These are phyloP conservation scores for Kluyveromyces starmeri DNA, from an alignment of 805 yeast species.

Conservation along the genomic window DNA sequence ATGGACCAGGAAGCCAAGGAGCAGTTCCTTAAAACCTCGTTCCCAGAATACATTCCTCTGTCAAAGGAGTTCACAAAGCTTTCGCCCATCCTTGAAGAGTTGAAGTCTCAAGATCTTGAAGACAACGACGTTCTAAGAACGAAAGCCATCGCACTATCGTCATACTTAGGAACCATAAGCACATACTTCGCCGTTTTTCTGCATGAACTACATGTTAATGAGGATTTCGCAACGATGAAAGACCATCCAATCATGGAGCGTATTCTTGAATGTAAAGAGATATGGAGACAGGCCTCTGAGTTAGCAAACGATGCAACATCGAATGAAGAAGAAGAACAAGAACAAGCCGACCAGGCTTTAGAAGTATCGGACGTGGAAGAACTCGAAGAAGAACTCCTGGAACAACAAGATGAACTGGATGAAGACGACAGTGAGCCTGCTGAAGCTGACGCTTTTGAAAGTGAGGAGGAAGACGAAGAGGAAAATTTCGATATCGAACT, in stretches of 20 bases:
- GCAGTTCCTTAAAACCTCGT: slow-evolving; percentile 47
- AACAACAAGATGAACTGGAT: slow-evolving; percentile 8
- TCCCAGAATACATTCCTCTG: slow-evolving; percentile 81
- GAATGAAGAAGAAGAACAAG: slow-evolving; percentile 14
- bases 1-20: slow-evolving; percentile 47
- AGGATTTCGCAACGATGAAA: slow-evolving; percentile 55
- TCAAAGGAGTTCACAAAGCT: slow-evolving; percentile 47
- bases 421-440: slow-evolving; percentile 13
- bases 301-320: slow-evolving; percentile 31
- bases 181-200: slow-evolving; percentile 71
- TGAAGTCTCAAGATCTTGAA: slow-evolving; percentile 21
- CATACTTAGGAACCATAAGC: slow-evolving; percentile 70
- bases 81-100: slow-evolving; percentile 34
- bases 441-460: slow-evolving; percentile 18
- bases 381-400: slow-evolving; percentile 16
- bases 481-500: slow-evolving; percentile 44
- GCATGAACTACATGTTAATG: slow-evolving; percentile 45
- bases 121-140: slow-evolving; percentile 35
- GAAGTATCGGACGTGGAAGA: slow-evolving; percentile 11
- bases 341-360: slow-evolving; percentile 24
- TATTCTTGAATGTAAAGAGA: slow-evolving; percentile 70
- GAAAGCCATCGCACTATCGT: slow-evolving; percentile 61
- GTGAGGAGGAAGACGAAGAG: slow-evolving; percentile 14
- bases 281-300: slow-evolving; percentile 77
- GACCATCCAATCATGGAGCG: slow-evolving; percentile 88